phyloP scores from a whole-genome alignment of 1,284 basidiomycete genomes.

The Paramarasmius palmivorus region DNA sequence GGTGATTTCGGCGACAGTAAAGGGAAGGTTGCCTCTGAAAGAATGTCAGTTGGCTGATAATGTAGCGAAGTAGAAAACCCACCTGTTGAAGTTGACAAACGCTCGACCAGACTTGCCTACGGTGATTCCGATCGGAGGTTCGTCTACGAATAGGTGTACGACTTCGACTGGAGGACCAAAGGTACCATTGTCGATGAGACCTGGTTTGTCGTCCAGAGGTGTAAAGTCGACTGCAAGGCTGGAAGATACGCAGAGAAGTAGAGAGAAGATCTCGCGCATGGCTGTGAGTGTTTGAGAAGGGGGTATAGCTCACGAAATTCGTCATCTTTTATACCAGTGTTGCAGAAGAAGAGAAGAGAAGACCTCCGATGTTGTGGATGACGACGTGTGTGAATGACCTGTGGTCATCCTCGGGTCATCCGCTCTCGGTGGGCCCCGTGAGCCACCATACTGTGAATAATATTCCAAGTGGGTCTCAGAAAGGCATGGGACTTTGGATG shows the following conservation, averaged over 20 bases:
- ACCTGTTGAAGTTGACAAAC: slow-evolving; percentile 21
- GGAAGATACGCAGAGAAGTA: neutral
- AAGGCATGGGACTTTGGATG: no score
- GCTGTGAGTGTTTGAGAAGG: no score
- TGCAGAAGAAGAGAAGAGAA: no score
- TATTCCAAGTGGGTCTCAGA: no score
- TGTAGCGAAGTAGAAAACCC: neutral
- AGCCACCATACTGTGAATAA: no score
- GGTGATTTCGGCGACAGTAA: slow-evolving; percentile 19
- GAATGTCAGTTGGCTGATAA: neutral
- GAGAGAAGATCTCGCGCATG: neutral
- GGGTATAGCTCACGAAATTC: no score
- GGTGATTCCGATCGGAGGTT: slow-evolving; percentile 19
- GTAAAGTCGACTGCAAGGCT: neutral
- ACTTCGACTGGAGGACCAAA: slow-evolving; percentile 21
- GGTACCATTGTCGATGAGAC: slow-evolving; percentile 21
- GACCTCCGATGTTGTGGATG: no score
- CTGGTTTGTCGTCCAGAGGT: slow-evolving; percentile 14
- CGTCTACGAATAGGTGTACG: slow-evolving; percentile 17
- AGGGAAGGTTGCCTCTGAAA: slow-evolving; percentile 17
- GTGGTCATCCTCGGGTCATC: no score
- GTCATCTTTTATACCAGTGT: no score
- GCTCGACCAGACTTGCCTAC: slow-evolving; percentile 17
- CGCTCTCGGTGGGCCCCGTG: no score
- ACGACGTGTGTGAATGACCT: no score